Evolutionary conservation across 345 rosid species (phyloP).

Genomic region (Citrus glauca): DNA sequence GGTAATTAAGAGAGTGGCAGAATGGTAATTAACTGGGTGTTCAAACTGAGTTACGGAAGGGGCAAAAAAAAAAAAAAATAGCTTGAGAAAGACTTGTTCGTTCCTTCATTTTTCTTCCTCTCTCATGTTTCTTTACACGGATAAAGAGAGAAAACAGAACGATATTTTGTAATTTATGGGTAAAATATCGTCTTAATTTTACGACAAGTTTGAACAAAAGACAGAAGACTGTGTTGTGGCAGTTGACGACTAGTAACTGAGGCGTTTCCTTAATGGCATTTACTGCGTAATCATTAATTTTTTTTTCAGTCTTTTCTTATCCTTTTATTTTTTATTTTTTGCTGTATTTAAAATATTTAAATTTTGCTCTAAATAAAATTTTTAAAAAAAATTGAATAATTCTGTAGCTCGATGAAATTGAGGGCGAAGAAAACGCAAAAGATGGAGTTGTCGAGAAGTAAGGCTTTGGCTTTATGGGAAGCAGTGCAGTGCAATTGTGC

Average conservation of each 20-base stretch:
- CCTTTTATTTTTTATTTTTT: not conserved
- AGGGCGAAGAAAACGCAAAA: not conserved
- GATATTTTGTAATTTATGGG: conserved; percentile 13
- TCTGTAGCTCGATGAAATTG: not conserved
- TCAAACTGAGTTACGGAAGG: not conserved
- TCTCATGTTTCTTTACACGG: not conserved
- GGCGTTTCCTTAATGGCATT: conserved; percentile 1
- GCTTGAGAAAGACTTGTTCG: conserved; percentile 3
- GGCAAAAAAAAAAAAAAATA: too few relatives aligned
- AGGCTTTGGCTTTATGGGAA: not conserved
- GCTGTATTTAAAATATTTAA: not conserved
- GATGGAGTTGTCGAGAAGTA: not conserved
- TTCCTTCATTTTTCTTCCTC: conserved; percentile 1
- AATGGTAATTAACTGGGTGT: conserved; percentile 20
- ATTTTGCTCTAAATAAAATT: too few relatives aligned
- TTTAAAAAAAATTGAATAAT: not conserved
- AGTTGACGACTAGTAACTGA: not conserved
- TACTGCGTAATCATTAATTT: conserved; percentile 5
- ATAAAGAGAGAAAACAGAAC: not conserved
- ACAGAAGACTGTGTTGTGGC: not conserved
- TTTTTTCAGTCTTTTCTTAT: too few relatives aligned
- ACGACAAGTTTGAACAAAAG: not conserved
- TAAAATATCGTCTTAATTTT: conserved; percentile 6
- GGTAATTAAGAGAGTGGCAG: conserved; percentile 25
- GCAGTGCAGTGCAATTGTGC: not conserved